Evolutionary conservation across 164 flowering plant genomes (phyloP).

Genomic region (Umbellularia californica): DNA sequence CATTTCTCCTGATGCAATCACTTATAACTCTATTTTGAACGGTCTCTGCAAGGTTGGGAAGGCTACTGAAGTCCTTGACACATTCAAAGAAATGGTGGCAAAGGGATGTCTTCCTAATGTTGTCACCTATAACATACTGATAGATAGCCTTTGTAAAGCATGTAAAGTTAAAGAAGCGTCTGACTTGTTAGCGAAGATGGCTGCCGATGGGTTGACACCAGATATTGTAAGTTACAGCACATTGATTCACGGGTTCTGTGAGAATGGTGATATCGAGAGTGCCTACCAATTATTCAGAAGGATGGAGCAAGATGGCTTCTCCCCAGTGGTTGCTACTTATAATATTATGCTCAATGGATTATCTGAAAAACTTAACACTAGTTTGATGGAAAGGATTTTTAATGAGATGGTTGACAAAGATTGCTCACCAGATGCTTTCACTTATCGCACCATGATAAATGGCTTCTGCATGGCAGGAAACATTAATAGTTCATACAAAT

Average conservation of each 20-base stretch:
- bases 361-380: conserved; percentile 45
- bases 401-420: conserved; percentile 48
- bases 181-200: conserved; percentile 47
- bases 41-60: conserved; percentile 82
- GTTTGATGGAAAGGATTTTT: conserved; percentile 51
- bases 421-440: conserved; percentile 56
- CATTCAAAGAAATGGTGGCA: conserved; percentile 57
- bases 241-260: conserved; percentile 61
- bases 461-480: conserved; percentile 72
- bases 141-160: conserved; percentile 70
- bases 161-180: conserved; percentile 54
- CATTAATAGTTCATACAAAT: conserved; percentile 39
- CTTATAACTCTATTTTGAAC: conserved; percentile 71
- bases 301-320: conserved; percentile 36
- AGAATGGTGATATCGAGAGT: conserved; percentile 53
- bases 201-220: conserved; percentile 46
- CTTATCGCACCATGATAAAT: conserved; percentile 71
- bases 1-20: conserved; percentile 72
- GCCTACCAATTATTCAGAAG: conserved; percentile 56
- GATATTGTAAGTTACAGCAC: conserved; percentile 66
- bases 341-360: conserved; percentile 75
- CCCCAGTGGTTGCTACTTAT: conserved; percentile 55
- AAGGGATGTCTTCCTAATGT: conserved; percentile 66
- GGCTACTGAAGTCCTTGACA: conserved; percentile 55
- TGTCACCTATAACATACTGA: conserved; percentile 65